These are phyloP conservation scores for Gossypium longicalyx DNA, from an alignment of 345 rosid species.

Conservation along the genomic window DNA sequence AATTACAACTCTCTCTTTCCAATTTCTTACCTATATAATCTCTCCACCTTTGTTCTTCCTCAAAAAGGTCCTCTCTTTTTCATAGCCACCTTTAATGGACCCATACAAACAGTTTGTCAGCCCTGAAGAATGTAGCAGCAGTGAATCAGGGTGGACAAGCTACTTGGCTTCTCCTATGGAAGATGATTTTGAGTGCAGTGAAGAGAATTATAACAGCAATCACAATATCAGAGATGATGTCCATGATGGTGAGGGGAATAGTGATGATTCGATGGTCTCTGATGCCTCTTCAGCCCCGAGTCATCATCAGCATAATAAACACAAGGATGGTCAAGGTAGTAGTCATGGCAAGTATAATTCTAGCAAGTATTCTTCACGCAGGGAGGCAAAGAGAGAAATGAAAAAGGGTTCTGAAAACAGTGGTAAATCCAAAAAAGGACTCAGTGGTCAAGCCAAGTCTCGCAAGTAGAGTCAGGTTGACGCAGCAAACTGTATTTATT, in stretches of 20 bases:
- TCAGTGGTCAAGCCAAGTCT: conserved; percentile 20
- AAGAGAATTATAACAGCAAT: conserved; percentile 22
- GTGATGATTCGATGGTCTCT: conserved; percentile 78
- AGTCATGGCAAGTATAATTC: conserved; percentile 13
- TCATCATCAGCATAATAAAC: conserved; percentile 28
- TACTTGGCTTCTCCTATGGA: conserved; percentile 54
- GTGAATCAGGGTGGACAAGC: conserved; percentile 82
- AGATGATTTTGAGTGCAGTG: conserved; percentile 40
- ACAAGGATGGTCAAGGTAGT: conserved; percentile 16
- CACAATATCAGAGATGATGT: conserved; percentile 7
- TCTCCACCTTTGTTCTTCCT: neutral
- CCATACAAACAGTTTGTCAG: conserved; percentile 29
- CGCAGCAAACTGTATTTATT: neutral
- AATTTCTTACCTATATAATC: neutral
- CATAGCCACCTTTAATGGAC: conserved; percentile 24
- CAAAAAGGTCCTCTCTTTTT: neutral
- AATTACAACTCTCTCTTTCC: neutral
- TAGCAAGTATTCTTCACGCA: conserved; percentile 26
- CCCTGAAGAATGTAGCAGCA: conserved; percentile 70
- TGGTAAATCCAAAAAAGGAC: conserved; percentile 15
- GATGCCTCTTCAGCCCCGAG: conserved; percentile 73
- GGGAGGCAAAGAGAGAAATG: conserved; percentile 27
- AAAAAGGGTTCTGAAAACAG: conserved; percentile 27
- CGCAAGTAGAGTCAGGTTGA: conserved; percentile 22
- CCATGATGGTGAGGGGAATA: conserved; percentile 38